Base-by-base conservation (phyloP, 345 rosid genomes). In the Isatis tinctoria region DNA sequence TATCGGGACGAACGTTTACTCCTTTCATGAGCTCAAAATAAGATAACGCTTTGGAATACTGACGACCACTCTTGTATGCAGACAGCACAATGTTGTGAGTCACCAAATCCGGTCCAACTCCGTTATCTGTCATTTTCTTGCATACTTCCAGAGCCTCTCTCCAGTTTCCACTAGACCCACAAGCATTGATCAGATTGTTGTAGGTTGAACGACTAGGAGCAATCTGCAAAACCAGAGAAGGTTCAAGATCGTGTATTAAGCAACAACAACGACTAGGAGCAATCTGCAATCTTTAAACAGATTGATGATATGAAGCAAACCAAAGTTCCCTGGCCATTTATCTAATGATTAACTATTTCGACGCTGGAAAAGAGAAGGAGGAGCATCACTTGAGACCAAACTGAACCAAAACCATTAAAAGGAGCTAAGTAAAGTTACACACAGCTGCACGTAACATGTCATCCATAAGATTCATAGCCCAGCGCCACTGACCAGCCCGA, bases 141-240 rank as follows among this genome's bases (percentile, higher is more conserved):
- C 91, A 89, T 52, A 93, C 78, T 80, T 85, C 88, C 63, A 93
- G 77, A 71, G 96, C 98, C 57, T 87, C 97, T 85, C 90, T 87
- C 98, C 98, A 93, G 75, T 93, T 90, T 76, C 98, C 98, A 81
- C 94, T 89, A 44, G 96, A 93, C 66, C 98, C 98, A 71, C 94
- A 90, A 59, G 98, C 97, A 72, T 90, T 93, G 79, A 93, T 89
- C 87, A 93, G 78, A 82, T 87, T 90, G 60, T 93, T 93, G 80
- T 90, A 93, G 37, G 93, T 89, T 20, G 91, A 78, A 13, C 96
- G 89, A 72, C 92, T 90, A 62, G 98, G 98, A 76, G 97, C 87
- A 27, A 93, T 87, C 97, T 93, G 94, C 82, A 83, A 35, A 37
- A 10, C 79, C 32, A 73, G 8, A 65, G 44, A 59, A 57, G 32